Percentiles rank a stretch among this genome's conserved stretches.
phyloP scores from a whole-genome alignment of 306 rosid genomes.

The Gastrolobium villosum region DNA sequence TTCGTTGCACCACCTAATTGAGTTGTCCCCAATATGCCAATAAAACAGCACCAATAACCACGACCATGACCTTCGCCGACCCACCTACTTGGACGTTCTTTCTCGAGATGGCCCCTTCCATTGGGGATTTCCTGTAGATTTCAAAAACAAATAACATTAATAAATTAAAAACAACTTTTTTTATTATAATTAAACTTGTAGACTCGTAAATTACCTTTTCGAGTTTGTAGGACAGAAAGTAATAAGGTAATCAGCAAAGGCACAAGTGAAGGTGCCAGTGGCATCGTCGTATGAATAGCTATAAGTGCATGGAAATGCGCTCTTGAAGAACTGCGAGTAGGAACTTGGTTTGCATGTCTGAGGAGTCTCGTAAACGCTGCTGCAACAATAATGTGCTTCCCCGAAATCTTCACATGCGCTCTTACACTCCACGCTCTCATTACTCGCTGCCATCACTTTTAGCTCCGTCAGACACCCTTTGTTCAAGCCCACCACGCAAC shows the following conservation, averaged over 20 bases:
- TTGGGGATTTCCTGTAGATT: slow-evolving; percentile 47
- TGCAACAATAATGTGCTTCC: slow-evolving; percentile 75
- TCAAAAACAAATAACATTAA: no score
- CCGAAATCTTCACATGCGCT: slow-evolving; percentile 88
- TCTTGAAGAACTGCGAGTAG: slow-evolving; percentile 67
- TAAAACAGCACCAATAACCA: slow-evolving; percentile 23
- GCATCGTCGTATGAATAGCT: slow-evolving; percentile 88
- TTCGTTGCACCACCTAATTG: neutral
- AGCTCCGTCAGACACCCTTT: slow-evolving; percentile 71
- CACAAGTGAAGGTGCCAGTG: slow-evolving; percentile 80
- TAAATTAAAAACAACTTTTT: no score
- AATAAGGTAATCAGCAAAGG: slow-evolving; percentile 65
- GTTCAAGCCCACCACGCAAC: slow-evolving; percentile 68
- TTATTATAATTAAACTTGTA: no score
- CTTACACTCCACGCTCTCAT: slow-evolving; percentile 66
- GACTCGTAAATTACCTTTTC: slow-evolving; percentile 46
- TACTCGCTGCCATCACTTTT: slow-evolving; percentile 39
- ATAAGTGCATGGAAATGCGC: slow-evolving; percentile 76
- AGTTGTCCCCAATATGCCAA: slow-evolving; percentile 34
- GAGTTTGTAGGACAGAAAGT: slow-evolving; percentile 65
- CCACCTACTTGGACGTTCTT: neutral
- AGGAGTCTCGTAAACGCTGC: slow-evolving; percentile 71
- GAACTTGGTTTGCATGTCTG: slow-evolving; percentile 65
- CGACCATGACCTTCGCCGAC: neutral
- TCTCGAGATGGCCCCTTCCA: slow-evolving; percentile 52